These are phyloP conservation scores for Xylaria sp. DNA, from an alignment of 2,329 filamentous ascomycete species.

Conservation along the genomic window DNA sequence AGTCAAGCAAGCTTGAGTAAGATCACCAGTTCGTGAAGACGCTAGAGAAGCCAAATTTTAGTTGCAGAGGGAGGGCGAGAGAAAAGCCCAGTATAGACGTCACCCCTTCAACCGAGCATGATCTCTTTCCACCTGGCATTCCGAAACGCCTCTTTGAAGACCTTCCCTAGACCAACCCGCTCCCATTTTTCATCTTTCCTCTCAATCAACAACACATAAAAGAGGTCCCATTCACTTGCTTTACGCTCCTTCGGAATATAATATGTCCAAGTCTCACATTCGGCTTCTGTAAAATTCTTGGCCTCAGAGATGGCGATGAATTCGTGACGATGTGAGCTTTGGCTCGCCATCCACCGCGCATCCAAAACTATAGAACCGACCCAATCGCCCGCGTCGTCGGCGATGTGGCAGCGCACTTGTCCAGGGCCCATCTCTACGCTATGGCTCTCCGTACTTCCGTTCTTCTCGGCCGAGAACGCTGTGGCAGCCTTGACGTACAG, in stretches of 20 bases:
- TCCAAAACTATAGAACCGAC: slow-evolving; percentile 49
- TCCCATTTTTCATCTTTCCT: slow-evolving; percentile 41
- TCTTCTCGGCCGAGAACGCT: background rate
- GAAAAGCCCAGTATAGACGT: background rate
- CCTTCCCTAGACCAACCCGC: slow-evolving; percentile 51
- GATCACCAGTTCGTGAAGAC: background rate
- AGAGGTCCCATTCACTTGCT: slow-evolving; percentile 51
- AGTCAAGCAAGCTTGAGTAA: background rate
- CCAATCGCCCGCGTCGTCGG: slow-evolving; percentile 48
- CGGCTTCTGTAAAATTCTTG: slow-evolving; percentile 48
- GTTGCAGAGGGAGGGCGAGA: too few species aligned
- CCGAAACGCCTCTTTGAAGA: slow-evolving; percentile 49
- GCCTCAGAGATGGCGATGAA: slow-evolving; percentile 51
- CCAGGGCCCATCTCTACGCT: slow-evolving; percentile 7
- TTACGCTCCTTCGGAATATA: slow-evolving; percentile 51
- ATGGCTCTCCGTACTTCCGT: background rate
- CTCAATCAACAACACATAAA: slow-evolving; percentile 49
- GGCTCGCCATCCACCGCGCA: slow-evolving; percentile 35
- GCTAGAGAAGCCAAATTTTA: background rate
- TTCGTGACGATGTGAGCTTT: slow-evolving; percentile 22
- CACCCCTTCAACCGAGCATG: slow-evolving; percentile 2
- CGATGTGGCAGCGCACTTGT: slow-evolving; percentile 44
- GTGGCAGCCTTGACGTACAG: slow-evolving; percentile 36
- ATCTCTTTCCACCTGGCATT: slow-evolving; percentile 16
- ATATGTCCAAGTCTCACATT: slow-evolving; percentile 51